phyloP scores from a whole-genome alignment of 495 filamentous ascomycete genomes.

The Tricharina praecox region DNA sequence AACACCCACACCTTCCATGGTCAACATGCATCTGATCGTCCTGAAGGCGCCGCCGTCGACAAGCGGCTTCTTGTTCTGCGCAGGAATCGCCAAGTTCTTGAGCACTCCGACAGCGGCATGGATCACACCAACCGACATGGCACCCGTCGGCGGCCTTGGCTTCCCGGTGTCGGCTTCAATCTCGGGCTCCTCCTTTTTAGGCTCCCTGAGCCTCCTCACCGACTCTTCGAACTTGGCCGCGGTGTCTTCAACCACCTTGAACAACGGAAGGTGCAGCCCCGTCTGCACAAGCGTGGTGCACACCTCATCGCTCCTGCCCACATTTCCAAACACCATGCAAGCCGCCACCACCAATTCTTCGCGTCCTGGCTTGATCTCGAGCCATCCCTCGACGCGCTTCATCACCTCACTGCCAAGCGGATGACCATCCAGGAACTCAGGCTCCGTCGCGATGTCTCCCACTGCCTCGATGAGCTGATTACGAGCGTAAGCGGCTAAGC shows the following conservation, averaged over 20 bases:
- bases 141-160: constrained; percentile 7
- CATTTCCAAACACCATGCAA: constrained; percentile 59
- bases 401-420: constrained; percentile 35
- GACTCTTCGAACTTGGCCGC: constrained; percentile 20
- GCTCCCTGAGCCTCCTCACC: constrained; percentile 17
- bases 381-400: constrained; percentile 39
- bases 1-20: constrained; percentile 43
- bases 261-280: constrained; percentile 39
- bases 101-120: constrained; percentile 57
- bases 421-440: constrained; percentile 28
- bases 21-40: constrained; percentile 36
- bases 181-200: not conserved
- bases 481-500: constrained; percentile 26
- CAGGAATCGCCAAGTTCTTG: constrained; percentile 60
- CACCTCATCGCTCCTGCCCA: constrained; percentile 52
- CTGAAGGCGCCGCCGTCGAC: constrained; percentile 37
- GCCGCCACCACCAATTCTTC: constrained; percentile 49
- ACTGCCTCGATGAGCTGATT: constrained; percentile 30
- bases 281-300: constrained; percentile 41
- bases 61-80: constrained; percentile 42
- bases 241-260: constrained; percentile 34
- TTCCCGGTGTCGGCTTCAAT: constrained; percentile 4
- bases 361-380: constrained; percentile 28
- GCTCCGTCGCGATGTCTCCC: constrained; percentile 23
- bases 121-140: constrained; percentile 30